A percentile compares a stretch with the other conserved stretches of the same genome.
These are phyloP conservation scores for Erodium maritimum DNA, from an alignment of 345 rosid species.

Conservation along the genomic window DNA sequence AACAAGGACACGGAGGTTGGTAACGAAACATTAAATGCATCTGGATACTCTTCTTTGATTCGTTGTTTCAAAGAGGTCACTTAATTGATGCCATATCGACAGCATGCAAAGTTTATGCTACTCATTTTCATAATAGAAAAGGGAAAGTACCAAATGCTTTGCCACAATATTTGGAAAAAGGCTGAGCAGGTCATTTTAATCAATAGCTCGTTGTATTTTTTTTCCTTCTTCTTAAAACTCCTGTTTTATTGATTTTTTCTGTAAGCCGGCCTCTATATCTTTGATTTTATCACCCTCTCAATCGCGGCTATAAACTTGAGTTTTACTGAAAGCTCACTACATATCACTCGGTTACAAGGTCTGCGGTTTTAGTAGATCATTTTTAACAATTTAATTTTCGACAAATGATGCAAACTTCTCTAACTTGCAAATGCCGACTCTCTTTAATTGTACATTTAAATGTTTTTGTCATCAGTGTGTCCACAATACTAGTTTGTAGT, in stretches of 20 bases:
- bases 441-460: too few species aligned
- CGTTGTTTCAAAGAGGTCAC: conserved; percentile 71
- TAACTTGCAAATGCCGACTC: background rate
- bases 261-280: background rate
- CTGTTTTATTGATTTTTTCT: background rate
- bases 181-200: conserved; percentile 3
- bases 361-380: background rate
- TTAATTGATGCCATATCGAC: conserved; percentile 58
- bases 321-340: too few species aligned
- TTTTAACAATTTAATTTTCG: background rate
- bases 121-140: conserved; percentile 45
- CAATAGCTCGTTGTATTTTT: conserved; percentile 1
- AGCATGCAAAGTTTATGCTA: conserved; percentile 40
- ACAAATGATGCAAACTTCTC: background rate
- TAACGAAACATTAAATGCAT: too few species aligned
- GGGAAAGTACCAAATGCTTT: conserved; percentile 28
- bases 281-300: background rate
- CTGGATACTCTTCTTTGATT: conserved; percentile 71
- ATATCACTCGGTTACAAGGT: background rate
- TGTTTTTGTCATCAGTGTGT: too few species aligned
- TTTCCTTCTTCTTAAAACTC: background rate
- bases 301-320: background rate
- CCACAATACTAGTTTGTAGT: too few species aligned
- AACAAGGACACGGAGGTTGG: too few species aligned
- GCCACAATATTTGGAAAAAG: conserved; percentile 33